These are phyloP conservation scores for Trichoderma lentiforme DNA, from an alignment of 2,329 filamentous ascomycete genomes.

Conservation along the genomic window DNA sequence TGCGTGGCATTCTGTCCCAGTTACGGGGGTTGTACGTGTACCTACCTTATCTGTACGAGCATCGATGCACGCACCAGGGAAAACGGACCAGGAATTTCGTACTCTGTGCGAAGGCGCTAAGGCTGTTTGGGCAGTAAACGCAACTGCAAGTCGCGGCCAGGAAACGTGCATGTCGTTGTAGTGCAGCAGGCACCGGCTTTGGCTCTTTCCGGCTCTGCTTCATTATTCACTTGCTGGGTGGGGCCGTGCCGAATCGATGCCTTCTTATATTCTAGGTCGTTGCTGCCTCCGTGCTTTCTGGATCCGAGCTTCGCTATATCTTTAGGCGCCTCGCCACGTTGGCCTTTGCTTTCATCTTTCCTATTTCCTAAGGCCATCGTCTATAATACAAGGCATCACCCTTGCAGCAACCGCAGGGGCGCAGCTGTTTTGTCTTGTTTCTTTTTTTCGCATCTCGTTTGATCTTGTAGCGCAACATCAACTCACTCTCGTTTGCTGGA, in stretches of 20 bases:
- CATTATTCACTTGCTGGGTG: neutral
- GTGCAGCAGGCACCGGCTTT: conserved; percentile 15
- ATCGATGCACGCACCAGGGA: neutral
- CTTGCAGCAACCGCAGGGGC: neutral
- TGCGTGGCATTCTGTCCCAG: neutral
- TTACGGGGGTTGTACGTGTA: neutral
- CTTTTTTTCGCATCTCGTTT: neutral
- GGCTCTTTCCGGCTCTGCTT: conserved; percentile 2
- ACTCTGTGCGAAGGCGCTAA: neutral
- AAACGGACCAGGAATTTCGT: neutral
- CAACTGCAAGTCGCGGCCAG: neutral
- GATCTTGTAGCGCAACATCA: neutral
- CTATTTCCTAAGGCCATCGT: neutral
- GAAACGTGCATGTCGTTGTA: neutral
- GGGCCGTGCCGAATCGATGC: conserved; percentile 3
- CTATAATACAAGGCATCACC: neutral
- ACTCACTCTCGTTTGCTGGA: neutral
- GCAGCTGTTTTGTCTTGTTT: neutral
- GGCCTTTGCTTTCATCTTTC: neutral
- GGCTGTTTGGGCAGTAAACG: neutral
- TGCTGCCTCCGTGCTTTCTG: neutral
- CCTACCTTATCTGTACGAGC: neutral
- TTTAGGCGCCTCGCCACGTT: conserved; percentile 4
- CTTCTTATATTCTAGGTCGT: conserved; percentile 1
- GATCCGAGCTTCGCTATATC: neutral